A percentile compares a stretch with the other conserved stretches of the same genome.
Evolutionary conservation across 2,329 filamentous ascomycete species (phyloP).

Genomic region (Aspergillus ruber): DNA sequence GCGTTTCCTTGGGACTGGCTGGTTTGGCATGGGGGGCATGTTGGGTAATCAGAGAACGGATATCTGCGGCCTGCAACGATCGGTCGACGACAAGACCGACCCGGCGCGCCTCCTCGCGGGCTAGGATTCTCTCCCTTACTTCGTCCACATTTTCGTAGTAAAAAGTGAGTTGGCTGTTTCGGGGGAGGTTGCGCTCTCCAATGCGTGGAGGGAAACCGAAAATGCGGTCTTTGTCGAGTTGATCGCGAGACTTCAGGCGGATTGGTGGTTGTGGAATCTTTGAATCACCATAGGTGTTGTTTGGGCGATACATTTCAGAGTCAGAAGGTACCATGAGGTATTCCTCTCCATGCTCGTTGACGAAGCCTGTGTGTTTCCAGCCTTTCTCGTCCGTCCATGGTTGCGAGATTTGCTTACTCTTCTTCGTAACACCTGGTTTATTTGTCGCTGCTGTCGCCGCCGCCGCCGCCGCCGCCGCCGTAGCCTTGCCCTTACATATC

Average conservation of each 20-base stretch:
- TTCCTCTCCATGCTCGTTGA: slow-evolving; percentile 25
- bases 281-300: slow-evolving; percentile 21
- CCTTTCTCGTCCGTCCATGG: slow-evolving; percentile 24
- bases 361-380: slow-evolving; percentile 24
- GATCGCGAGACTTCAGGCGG: slow-evolving; percentile 20
- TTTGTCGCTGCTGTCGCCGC: slow-evolving; percentile 8
- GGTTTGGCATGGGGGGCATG: slow-evolving; percentile 6
- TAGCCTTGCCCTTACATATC: too few relatives aligned
- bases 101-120: slow-evolving; percentile 16
- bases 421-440: slow-evolving; percentile 9
- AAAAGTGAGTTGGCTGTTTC: slow-evolving; percentile 11
- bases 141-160: slow-evolving; percentile 17
- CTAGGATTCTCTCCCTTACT: slow-evolving; percentile 15
- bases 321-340: slow-evolving; percentile 16
- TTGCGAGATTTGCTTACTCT: slow-evolving; percentile 12
- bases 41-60: slow-evolving; percentile 13
- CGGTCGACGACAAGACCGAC: slow-evolving; percentile 14
- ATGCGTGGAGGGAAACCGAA: slow-evolving; percentile 26
- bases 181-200: slow-evolving; percentile 26
- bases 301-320: slow-evolving; percentile 19
- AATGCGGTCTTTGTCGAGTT: slow-evolving; percentile 23
- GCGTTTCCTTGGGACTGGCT: background rate
- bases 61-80: slow-evolving; percentile 12
- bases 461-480: background rate
- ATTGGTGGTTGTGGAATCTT: slow-evolving; percentile 20